Conservation (phyloP, 768 basidiomycete species). For the Auriscalpium microsporum region DNA sequence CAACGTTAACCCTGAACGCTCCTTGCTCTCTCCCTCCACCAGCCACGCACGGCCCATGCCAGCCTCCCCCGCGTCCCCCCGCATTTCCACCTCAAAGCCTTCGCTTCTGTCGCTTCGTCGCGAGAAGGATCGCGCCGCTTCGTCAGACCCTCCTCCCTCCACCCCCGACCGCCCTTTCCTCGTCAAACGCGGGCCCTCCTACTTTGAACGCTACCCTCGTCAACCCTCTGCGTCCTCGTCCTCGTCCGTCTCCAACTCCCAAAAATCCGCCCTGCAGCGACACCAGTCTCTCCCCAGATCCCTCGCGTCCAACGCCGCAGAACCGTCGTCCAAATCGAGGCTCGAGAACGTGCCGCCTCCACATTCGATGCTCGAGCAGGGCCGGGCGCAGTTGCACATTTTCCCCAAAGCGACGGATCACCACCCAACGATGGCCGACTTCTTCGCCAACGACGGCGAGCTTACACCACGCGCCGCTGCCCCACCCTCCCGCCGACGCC, state of each 20-base stretch:
- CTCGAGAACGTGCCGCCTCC: not conserved
- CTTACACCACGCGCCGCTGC: not conserved
- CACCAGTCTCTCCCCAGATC: conserved; percentile 5
- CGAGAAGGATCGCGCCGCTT: conserved; percentile 27
- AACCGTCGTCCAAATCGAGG: conserved; percentile 11
- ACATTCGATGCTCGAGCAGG: not conserved
- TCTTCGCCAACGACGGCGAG: conserved; percentile 1
- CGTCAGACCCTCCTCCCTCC: conserved; percentile 9
- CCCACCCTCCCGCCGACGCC: conserved; percentile 7
- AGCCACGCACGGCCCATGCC: not conserved
- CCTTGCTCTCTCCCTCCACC: too few species aligned
- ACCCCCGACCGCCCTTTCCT: conserved; percentile 15
- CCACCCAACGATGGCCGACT: not conserved
- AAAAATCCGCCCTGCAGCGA: not conserved
- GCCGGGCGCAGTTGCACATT: not conserved
- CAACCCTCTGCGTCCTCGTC: conserved; percentile 34
- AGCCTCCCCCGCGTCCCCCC: not conserved
- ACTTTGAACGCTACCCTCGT: conserved; percentile 38
- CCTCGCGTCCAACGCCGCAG: conserved; percentile 1
- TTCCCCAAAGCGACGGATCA: not conserved
- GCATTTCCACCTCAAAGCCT: not conserved
- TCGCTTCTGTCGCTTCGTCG: not conserved
- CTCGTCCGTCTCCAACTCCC: conserved; percentile 14
- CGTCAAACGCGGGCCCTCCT: conserved; percentile 11
- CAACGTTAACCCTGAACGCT: too few species aligned